Conservation (phyloP, 495 filamentous ascomycete species). For the Zalerion maritima region DNA sequence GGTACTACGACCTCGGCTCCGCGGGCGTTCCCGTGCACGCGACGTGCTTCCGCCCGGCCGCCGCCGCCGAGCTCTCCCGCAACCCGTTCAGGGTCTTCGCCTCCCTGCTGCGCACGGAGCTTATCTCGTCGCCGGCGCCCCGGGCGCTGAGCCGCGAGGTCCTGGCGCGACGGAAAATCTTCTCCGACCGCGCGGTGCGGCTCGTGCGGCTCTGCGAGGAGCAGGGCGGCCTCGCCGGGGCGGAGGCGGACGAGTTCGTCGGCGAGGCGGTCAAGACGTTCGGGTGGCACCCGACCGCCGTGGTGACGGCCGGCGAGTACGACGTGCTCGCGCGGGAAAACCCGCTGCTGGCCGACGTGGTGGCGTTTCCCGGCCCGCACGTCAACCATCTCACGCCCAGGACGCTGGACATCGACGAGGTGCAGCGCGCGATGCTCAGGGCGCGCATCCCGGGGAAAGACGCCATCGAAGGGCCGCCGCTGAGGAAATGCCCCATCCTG, state of each 20-base stretch:
- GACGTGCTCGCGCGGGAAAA: conserved; percentile 21
- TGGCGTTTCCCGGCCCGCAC: conserved; percentile 25
- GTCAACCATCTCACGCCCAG: conserved; percentile 34
- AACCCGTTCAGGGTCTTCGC: conserved; percentile 33
- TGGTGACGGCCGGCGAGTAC: conserved; percentile 24
- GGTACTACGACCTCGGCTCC: conserved; percentile 28
- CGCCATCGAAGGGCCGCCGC: conserved; percentile 27
- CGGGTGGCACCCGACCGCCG: conserved; percentile 24
- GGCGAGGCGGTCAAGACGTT: conserved; percentile 22
- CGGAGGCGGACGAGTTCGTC: conserved; percentile 19
- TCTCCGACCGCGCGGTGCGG: conserved; percentile 16
- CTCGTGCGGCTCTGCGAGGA: conserved; percentile 14
- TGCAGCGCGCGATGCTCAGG: conserved; percentile 19
- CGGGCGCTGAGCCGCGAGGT: conserved; percentile 13
- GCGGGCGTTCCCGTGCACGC: conserved; percentile 31
- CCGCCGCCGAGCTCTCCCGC: conserved; percentile 11
- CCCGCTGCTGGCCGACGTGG: conserved; percentile 27
- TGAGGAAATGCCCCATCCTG: conserved; percentile 20
- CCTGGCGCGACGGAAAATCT: conserved; percentile 21
- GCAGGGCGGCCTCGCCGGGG: conserved; percentile 8
- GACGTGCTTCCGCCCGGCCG: conserved; percentile 24
- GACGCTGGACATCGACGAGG: conserved; percentile 28
- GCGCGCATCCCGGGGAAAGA: conserved; percentile 23
- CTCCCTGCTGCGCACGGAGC: conserved; percentile 23
- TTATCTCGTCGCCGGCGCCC: conserved; percentile 16